Conservation (phyloP, 169 alveolate species). For the Cryptosporidium ubiquitum region DNA sequence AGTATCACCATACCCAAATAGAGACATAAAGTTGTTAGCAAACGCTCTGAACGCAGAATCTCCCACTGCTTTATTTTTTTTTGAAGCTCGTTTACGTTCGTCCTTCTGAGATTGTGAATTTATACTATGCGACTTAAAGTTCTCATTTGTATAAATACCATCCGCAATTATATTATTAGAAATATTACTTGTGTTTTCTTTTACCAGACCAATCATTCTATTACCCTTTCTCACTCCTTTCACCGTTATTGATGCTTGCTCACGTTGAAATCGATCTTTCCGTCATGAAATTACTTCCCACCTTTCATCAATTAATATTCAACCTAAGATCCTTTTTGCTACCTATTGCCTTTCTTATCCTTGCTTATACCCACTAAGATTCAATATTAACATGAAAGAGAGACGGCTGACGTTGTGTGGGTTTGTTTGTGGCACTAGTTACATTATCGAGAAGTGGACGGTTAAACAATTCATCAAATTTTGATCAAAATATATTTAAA, state of each 20-base stretch:
- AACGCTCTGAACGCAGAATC: slow-evolving; percentile 37
- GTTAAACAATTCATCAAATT: not conserved
- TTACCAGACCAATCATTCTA: slow-evolving; percentile 12
- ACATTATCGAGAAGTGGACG: slow-evolving; percentile 76
- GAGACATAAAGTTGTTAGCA: slow-evolving; percentile 65
- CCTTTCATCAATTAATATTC: slow-evolving; percentile 15
- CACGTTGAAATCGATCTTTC: not conserved
- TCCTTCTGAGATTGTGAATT: slow-evolving; percentile 4
- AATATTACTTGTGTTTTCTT: slow-evolving; percentile 31
- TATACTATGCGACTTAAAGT: slow-evolving; percentile 13
- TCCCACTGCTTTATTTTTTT: not conserved
- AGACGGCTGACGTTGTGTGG: slow-evolving; percentile 77
- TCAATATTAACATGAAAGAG: slow-evolving; percentile 65
- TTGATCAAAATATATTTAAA: not conserved
- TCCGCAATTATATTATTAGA: slow-evolving; percentile 6
- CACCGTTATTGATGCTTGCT: not conserved
- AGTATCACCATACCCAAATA: slow-evolving; percentile 54
- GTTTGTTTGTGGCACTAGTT: slow-evolving; percentile 67
- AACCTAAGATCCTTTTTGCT: slow-evolving; percentile 1
- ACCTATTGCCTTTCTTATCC: slow-evolving; percentile 31
- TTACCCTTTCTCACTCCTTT: slow-evolving; percentile 18
- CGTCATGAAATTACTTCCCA: slow-evolving; percentile 26
- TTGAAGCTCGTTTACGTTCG: not conserved
- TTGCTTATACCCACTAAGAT: slow-evolving; percentile 48
- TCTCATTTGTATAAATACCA: slow-evolving; percentile 22